Evolutionary conservation across 1,139 yeast species (phyloP).

Genomic region (Pichia sp.): DNA sequence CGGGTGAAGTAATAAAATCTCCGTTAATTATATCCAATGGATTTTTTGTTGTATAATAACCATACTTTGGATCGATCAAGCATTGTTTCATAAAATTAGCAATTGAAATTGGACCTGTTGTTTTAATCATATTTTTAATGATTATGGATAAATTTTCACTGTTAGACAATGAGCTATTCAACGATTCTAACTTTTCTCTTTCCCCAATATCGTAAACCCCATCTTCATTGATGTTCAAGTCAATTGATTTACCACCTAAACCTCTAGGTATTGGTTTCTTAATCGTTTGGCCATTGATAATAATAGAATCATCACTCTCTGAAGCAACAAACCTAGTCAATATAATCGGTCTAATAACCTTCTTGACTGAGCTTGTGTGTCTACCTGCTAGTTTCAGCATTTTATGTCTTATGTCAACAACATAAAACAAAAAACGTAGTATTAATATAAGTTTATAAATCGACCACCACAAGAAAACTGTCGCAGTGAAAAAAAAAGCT

Average conservation of each 20-base stretch:
- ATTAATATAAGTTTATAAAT: background rate
- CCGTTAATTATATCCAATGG: conserved; percentile 60
- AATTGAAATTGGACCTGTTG: conserved; percentile 72
- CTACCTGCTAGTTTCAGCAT: background rate
- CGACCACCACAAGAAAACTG: background rate
- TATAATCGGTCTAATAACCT: background rate
- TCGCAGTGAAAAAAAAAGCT: background rate
- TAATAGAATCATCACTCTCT: conserved; percentile 4
- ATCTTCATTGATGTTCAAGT: background rate
- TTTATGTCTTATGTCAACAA: background rate
- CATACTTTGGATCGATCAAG: conserved; percentile 68
- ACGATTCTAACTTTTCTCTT: conserved; percentile 3
- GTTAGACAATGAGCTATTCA: conserved; percentile 4
- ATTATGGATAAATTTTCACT: conserved; percentile 24
- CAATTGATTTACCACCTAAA: background rate
- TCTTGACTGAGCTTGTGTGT: background rate
- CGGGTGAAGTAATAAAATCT: conserved; percentile 83
- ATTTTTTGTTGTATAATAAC: conserved; percentile 73
- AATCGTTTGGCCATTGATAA: background rate
- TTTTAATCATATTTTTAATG: conserved; percentile 49
- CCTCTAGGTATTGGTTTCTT: background rate
- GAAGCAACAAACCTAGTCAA: conserved; percentile 7
- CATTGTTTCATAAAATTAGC: conserved; percentile 80
- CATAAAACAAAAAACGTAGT: background rate
- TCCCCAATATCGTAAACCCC: conserved; percentile 2